These are phyloP conservation scores for Dryas integrifolia DNA, from an alignment of 331 rosid species.

Conservation along the genomic window DNA sequence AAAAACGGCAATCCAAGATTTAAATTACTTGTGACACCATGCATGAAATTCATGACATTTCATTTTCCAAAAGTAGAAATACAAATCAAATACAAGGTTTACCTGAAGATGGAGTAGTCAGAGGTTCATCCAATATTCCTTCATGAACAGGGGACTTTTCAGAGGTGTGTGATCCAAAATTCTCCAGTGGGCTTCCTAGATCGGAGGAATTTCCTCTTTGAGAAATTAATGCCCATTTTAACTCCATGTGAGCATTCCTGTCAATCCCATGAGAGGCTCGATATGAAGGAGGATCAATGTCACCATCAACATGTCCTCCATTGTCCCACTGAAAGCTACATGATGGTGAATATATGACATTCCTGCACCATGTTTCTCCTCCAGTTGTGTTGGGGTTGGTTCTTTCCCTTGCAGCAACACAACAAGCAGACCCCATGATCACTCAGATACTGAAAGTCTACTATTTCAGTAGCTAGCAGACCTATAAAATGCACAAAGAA, in stretches of 20 bases:
- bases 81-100: slow-evolving; percentile 12
- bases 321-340: slow-evolving; percentile 71
- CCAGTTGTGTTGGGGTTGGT: slow-evolving; percentile 23
- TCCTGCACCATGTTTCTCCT: slow-evolving; percentile 29
- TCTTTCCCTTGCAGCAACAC: slow-evolving; percentile 60
- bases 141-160: slow-evolving; percentile 57
- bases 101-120: slow-evolving; percentile 65
- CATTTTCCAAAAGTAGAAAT: not conserved
- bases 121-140: slow-evolving; percentile 33
- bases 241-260: slow-evolving; percentile 57
- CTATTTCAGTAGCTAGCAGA: no score
- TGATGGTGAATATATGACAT: slow-evolving; percentile 56
- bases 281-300: slow-evolving; percentile 41
- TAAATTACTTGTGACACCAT: not conserved
- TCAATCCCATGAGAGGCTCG: slow-evolving; percentile 38
- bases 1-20: not conserved
- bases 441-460: no score
- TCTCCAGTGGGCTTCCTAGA: slow-evolving; percentile 50
- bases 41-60: not conserved
- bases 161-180: slow-evolving; percentile 50
- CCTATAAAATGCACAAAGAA: no score
- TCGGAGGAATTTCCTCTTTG: slow-evolving; percentile 58
- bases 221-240: slow-evolving; percentile 53
- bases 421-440: slow-evolving; percentile 16
- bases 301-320: slow-evolving; percentile 51